Evolutionary conservation across 2,329 filamentous ascomycete species (phyloP), one percentile per base, ranked within the genome.

Genomic region (Aspergillus brunneoviolaceus): DNA sequence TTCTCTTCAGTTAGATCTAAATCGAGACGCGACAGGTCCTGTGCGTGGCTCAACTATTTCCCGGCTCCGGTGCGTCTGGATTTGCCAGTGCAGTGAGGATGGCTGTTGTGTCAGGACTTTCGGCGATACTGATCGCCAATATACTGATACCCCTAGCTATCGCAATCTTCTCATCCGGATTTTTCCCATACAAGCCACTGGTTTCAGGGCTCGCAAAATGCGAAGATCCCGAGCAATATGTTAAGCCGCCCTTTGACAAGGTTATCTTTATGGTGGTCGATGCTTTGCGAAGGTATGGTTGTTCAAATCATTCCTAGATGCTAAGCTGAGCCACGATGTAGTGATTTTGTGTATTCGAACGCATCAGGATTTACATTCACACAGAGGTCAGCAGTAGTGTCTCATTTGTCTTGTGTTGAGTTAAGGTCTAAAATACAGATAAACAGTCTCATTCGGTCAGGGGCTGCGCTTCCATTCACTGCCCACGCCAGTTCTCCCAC

Each of bases 221-320:
- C 64, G 67, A 72, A 29, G 64, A 88, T 75, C 83, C 86, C 63
- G 70, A 83, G 53, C 72, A 84, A 29, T 77, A 81, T 21, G 70
- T 77, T 51, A 82, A 82, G 6, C 87, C 89, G 3, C 77, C 82
- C 0, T 99, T 99, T 75, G 87, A 98, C 76, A 92, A 89, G 70
- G 81, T 98, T 56, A 82, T 99, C 57, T 97, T 99, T 75, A 98
- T 99, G 94, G 92, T 99, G 6, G 90, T 99, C 29, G 95, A 99
- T 84, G 94, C 95, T 25, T 77, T 99, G 74, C 85, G 93, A 76
- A 96, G 91, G 90, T 92, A 82, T 61, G 72, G 63, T 57, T 21
- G 21, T 16, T n/a, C 39, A 19, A 9, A 5, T 6, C 16, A 7
- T 45, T 3, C 39, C 16, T 45, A 45, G 14, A 45, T 45, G 39